phyloP scores from a whole-genome alignment of 2,329 filamentous ascomycete species.

The Diplocarpon rosae region DNA sequence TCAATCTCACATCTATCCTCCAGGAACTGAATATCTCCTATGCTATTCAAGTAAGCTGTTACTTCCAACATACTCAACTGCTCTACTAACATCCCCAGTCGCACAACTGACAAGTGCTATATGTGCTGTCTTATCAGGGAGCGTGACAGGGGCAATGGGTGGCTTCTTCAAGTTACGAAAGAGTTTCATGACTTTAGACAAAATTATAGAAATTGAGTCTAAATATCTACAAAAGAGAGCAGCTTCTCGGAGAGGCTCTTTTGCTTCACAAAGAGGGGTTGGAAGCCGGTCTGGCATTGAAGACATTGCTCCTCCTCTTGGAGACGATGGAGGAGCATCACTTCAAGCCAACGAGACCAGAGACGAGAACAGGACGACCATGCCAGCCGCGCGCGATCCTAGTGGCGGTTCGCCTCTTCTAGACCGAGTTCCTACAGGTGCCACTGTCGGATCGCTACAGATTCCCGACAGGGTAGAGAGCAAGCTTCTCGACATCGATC shows the following conservation, averaged over 20 bases:
- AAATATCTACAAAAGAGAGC: slow-evolving; percentile 34
- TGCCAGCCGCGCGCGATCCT: not conserved
- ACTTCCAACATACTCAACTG: not conserved
- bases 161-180: slow-evolving; percentile 90
- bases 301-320: not conserved
- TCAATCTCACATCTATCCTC: slow-evolving; percentile 54
- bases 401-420: not conserved
- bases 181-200: slow-evolving; percentile 73
- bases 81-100: slow-evolving; percentile 30
- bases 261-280: slow-evolving; percentile 5
- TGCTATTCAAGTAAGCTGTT: slow-evolving; percentile 49
- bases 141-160: slow-evolving; percentile 78
- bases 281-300: not conserved
- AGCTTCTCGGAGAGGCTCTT: slow-evolving; percentile 10
- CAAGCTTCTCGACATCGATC: slow-evolving; percentile 23
- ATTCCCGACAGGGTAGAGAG: slow-evolving; percentile 13
- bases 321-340: not conserved
- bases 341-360: not conserved
- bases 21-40: slow-evolving; percentile 78
- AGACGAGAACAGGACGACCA: slow-evolving; percentile 7
- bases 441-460: slow-evolving; percentile 4
- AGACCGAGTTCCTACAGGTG: slow-evolving; percentile 1
- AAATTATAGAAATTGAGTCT: slow-evolving; percentile 64
- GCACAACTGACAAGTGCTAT: slow-evolving; percentile 84
- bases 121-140: slow-evolving; percentile 83